These are phyloP conservation scores for Trichoderma virens DNA, from an alignment of 495 filamentous ascomycete species.

Conservation along the genomic window DNA sequence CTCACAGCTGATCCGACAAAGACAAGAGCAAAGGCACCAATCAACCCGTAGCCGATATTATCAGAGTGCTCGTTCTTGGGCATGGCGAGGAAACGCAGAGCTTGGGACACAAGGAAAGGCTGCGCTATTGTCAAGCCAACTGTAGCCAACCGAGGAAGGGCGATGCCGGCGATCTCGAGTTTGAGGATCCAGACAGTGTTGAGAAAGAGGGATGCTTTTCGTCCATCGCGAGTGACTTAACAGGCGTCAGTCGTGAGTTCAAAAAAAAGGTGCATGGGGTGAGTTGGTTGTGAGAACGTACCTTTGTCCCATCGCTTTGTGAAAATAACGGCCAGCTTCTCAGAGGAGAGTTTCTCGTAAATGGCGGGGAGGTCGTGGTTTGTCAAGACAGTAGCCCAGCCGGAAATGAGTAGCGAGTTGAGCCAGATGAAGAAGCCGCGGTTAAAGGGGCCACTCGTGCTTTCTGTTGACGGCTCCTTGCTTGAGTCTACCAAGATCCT, in stretches of 20 bases:
- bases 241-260: not conserved
- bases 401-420: constrained; percentile 40
- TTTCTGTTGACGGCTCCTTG: constrained; percentile 23
- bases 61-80: constrained; percentile 31
- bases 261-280: not conserved
- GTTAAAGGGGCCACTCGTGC: constrained; percentile 40
- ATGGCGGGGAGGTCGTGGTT: constrained; percentile 31
- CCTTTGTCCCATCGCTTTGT: constrained; percentile 22
- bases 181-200: constrained; percentile 34
- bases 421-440: constrained; percentile 46
- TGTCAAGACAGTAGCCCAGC: constrained; percentile 28
- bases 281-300: constrained; percentile 10
- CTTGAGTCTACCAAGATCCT: constrained; percentile 22
- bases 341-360: constrained; percentile 31
- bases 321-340: constrained; percentile 26
- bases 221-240: not conserved
- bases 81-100: constrained; percentile 37
- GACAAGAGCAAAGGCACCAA: constrained; percentile 25
- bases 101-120: constrained; percentile 53
- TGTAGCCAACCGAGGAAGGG: constrained; percentile 38
- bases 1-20: constrained; percentile 22
- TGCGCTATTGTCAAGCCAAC: constrained; percentile 56
- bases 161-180: constrained; percentile 31
- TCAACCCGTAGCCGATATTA: constrained; percentile 37
- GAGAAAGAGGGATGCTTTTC: constrained; percentile 30